phyloP scores from a whole-genome alignment of 2,329 filamentous ascomycete species.

The Verruconis gallopava region DNA sequence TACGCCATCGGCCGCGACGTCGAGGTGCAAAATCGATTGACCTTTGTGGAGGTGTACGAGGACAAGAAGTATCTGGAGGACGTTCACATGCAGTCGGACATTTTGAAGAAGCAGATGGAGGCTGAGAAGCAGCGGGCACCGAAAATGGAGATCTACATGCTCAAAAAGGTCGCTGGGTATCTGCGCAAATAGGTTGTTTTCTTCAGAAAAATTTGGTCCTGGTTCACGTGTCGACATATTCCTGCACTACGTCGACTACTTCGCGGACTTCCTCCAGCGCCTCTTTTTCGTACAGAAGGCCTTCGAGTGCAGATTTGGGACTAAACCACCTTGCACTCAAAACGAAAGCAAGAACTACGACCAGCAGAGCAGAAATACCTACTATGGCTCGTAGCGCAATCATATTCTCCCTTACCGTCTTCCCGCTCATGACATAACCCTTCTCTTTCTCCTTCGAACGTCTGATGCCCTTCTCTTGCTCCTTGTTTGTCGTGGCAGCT shows the following conservation, averaged over 20 bases:
- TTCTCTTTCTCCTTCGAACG: background rate
- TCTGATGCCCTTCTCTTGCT: background rate
- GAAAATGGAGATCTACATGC: background rate
- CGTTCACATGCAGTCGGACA: background rate
- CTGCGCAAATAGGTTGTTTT: background rate
- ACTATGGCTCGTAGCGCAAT: background rate
- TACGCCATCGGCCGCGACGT: background rate
- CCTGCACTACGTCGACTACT: background rate
- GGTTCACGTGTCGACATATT: background rate
- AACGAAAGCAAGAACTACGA: background rate
- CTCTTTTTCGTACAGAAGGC: background rate
- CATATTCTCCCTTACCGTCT: background rate
- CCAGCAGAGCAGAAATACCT: background rate
- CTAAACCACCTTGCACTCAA: background rate
- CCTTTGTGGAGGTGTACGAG: constrained; percentile 1
- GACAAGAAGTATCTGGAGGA: background rate
- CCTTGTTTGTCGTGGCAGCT: background rate
- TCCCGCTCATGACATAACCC: constrained; percentile 1
- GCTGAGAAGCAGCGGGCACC: background rate
- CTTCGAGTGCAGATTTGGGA: background rate
- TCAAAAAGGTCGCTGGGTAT: background rate
- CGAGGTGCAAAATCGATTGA: background rate
- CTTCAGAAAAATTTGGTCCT: background rate
- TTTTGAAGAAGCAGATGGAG: background rate
- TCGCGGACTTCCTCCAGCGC: background rate